Base-by-base conservation (phyloP, 2,329 filamentous ascomycete species). In the Colletotrichum endophyticum region DNA sequence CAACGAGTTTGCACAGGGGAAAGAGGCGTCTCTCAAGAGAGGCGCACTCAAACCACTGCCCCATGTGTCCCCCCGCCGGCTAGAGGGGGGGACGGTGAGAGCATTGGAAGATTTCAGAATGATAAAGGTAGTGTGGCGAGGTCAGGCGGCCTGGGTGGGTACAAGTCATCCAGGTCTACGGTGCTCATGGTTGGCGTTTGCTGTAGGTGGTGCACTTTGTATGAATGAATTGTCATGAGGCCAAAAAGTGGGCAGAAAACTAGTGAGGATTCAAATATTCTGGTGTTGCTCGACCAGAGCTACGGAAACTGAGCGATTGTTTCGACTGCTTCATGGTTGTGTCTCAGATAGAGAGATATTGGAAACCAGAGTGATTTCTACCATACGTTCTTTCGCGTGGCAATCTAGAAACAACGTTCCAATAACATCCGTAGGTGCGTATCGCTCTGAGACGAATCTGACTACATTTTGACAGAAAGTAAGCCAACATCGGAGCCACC, bases 321-420 rank as follows among this genome's bases (percentile, higher is more conserved):
- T 8, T 53, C 44, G 44, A 22, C 44, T 53, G n/a, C 59, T 62
- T 27, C 59, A 62, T 22, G 59, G 59, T n/a, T 34, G 28, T 63
- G 59, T 36, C 59, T 63, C 59, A 32, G 59, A 16, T 63, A 36
- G 2, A 61, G 3, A 61, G 16, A n/a, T n/a, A 5, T 61, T 2
- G n/a, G 12, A 36, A 36, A 36, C 0, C n/a, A 34, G 4, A 32
- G n/a, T 11, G 19, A 36, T 0, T 22, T 63, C 12, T 1, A 9
- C 16, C 8, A 0, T 63, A 6, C 0, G 12, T 22, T 53, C n/a
- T 53, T 53, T 53, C 44, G 44, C 44, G 44, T 5, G 11, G 0
- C 44, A 22, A 2, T 22, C 44, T 13, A 53, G 1, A 0, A 13
- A 13, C 2, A 2, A 13, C n/a, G n/a, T 53, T 53, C 3, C 2